A percentile compares a stretch with the other conserved stretches of the same genome.
Evolutionary conservation across 169 alveolate genomes (phyloP).

Genomic region (Theileria orientalis): DNA sequence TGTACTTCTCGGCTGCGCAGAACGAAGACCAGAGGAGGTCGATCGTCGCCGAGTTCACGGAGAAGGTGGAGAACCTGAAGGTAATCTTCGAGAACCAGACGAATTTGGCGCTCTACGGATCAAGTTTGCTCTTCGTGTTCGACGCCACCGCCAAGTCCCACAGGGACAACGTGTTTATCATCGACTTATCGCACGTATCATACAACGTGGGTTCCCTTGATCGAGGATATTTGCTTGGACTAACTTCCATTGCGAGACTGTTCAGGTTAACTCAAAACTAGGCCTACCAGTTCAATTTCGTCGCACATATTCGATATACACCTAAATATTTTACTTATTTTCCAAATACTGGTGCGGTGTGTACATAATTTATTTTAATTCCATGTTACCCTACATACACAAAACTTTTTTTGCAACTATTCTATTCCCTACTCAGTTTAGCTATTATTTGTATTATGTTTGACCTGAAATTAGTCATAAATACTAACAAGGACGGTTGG

Average conservation of each 20-base stretch:
- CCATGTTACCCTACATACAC: constrained; percentile 10
- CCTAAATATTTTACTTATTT: background rate
- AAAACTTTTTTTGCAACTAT: background rate
- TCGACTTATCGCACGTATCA: constrained; percentile 74
- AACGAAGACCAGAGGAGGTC: constrained; percentile 27
- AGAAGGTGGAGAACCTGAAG: constrained; percentile 43
- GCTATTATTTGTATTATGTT: background rate
- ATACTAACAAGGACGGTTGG: constrained; percentile 65
- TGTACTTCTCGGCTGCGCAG: constrained; percentile 56
- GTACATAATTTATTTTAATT: background rate
- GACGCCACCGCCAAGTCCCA: constrained; percentile 58
- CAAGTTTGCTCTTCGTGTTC: constrained; percentile 67
- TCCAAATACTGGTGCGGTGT: background rate
- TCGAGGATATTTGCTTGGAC: constrained; percentile 67
- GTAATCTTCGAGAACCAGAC: constrained; percentile 61
- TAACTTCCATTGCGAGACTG: constrained; percentile 14
- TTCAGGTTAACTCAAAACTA: constrained; percentile 12
- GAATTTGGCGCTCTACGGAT: constrained; percentile 69
- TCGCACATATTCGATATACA: background rate
- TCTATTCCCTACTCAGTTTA: background rate
- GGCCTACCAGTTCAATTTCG: background rate
- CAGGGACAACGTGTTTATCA: constrained; percentile 51
- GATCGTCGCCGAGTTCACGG: constrained; percentile 48
- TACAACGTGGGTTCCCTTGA: constrained; percentile 54
- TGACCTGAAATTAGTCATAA: constrained; percentile 25